Percentiles rank a stretch among this genome's conserved stretches.
These are phyloP conservation scores for Aureobasidium sp. DNA, from an alignment of 2,329 filamentous ascomycete genomes.

Conservation along the genomic window DNA sequence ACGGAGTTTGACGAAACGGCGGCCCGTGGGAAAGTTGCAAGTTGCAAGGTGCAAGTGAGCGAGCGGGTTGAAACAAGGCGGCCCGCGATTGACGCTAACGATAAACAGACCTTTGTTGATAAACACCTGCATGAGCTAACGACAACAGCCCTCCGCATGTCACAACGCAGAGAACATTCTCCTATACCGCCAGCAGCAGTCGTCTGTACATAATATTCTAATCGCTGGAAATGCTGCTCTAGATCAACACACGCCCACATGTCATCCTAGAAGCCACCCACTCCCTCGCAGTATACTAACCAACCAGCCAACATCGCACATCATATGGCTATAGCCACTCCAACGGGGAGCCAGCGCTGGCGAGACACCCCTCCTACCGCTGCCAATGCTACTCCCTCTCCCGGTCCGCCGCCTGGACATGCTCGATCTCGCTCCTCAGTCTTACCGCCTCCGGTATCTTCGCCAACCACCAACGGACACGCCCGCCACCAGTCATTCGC, in stretches of 20 bases:
- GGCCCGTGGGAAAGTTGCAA: neutral
- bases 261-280: neutral
- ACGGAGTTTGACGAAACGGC: neutral
- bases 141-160: neutral
- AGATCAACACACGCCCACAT: constrained; percentile 5
- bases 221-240: constrained; percentile 6
- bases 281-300: constrained; percentile 5
- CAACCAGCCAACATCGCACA: neutral
- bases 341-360: constrained; percentile 43
- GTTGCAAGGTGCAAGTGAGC: neutral
- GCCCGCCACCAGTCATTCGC: constrained; percentile 59
- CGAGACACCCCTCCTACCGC: constrained; percentile 76
- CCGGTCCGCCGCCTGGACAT: constrained; percentile 46
- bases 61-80: constrained; percentile 3
- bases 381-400: constrained; percentile 55
- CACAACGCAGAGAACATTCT: neutral
- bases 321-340: constrained; percentile 14
- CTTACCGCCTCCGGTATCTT: constrained; percentile 54
- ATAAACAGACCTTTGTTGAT: constrained; percentile 12
- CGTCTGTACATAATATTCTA: constrained; percentile 3
- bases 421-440: constrained; percentile 69
- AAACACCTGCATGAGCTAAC: constrained; percentile 9
- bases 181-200: neutral
- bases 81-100: constrained; percentile 9
- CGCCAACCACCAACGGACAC: constrained; percentile 45